Evolutionary conservation across 2,329 filamentous ascomycete genomes (phyloP).

Genomic region (Nemania bipapillata): DNA sequence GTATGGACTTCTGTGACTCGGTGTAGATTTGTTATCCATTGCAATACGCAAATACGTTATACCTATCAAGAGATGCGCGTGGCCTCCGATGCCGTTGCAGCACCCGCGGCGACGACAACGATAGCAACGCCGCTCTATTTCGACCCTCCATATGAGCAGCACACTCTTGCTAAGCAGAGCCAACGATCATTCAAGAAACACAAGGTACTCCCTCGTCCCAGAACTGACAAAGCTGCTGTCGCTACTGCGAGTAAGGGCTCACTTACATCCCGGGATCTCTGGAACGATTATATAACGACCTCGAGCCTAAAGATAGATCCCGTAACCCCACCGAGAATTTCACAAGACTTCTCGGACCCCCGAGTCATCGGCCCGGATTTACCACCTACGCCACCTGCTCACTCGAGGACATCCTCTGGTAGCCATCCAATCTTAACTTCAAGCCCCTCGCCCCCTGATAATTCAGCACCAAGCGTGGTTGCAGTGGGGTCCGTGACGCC

Average conservation of each 20-base stretch:
- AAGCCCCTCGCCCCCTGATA: conserved; percentile 56
- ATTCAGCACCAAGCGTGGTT: conserved; percentile 52
- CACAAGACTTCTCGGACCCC: conserved; percentile 55
- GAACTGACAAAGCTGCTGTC: conserved; percentile 43
- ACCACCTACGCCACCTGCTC: conserved; percentile 72
- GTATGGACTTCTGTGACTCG: conserved; percentile 40
- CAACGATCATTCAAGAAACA: conserved; percentile 54
- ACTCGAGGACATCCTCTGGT: conserved; percentile 68
- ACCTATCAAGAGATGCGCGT: conserved; percentile 46
- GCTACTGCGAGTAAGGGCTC: conserved; percentile 26
- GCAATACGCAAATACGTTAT: conserved; percentile 13
- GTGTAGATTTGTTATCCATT: conserved; percentile 37
- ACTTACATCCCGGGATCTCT: conserved; percentile 44
- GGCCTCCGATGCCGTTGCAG: conserved; percentile 46
- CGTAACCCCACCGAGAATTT: conserved; percentile 56
- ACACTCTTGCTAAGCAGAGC: conserved; percentile 43
- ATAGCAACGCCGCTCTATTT: conserved; percentile 48
- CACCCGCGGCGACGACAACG: conserved; percentile 43
- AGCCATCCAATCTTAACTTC: conserved; percentile 59
- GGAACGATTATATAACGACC: conserved; percentile 48
- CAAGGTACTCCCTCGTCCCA: conserved; percentile 55
- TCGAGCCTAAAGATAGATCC: conserved; percentile 49
- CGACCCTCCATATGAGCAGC: conserved; percentile 46
- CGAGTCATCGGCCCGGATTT: conserved; percentile 61
- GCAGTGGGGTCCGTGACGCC: conserved; percentile 55